Base-by-base conservation (phyloP, 441 rosid species). In the Hura crepitans region DNA sequence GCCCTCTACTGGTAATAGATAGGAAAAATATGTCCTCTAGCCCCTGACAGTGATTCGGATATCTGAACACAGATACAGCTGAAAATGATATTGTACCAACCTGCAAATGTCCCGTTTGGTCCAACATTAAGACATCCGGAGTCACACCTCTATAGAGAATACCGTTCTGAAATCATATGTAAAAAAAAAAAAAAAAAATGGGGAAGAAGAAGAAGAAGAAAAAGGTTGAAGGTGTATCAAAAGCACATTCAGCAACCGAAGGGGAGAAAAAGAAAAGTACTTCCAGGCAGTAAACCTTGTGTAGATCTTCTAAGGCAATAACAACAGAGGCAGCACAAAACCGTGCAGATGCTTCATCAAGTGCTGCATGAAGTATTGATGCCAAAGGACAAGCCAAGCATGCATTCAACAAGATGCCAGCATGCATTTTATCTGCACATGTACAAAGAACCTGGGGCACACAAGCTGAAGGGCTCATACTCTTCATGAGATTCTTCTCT, bases 111-210 rank as follows among this genome's bases (percentile, higher is more conserved):
- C 99, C 99, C 18, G 89, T 74, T 74, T 81, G 88, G 75, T 94
- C 90, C 89, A 94, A 74, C 99, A 94, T 90, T 53, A 94, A 78
- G 63, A 85, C 85, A 72, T 90, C 96, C 3, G 92, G 86, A 73
- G 97, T 90, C 68, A 89, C 87, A 46, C 97, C 94, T 92, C 99
- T 87, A 81, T 83, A 92, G 84, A 95, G 90, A 71, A 95, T 69
- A 28, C 82, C 84, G 43, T 81, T 85, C 99, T 95, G 89, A 62
- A 80, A 81, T 78, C 71, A 79, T n/a, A n/a, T n/a, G n/a, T n/a
- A n/a, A n/a, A n/a, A n/a, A n/a, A n/a, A n/a, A n/a, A n/a, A n/a
- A n/a, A n/a, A n/a, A n/a, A n/a, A n/a, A n/a, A n/a, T n/a, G n/a
- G n/a, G n/a, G n/a, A n/a, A n/a, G n/a, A n/a, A 79, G 73, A 70